Evolutionary conservation across 164 flowering plant genomes (phyloP).

Genomic region (Vitis amurensis): DNA sequence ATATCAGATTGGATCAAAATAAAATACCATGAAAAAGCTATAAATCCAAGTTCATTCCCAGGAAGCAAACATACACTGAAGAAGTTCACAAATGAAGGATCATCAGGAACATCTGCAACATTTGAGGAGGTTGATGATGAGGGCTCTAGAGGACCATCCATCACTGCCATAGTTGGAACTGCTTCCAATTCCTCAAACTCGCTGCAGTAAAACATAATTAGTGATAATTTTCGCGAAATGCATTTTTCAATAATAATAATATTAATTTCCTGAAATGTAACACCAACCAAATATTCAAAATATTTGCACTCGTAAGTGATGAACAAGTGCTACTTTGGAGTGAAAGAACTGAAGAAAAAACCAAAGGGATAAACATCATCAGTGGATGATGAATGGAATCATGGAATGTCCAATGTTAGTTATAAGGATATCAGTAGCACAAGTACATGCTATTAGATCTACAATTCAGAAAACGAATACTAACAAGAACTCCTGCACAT

Average conservation of each 20-base stretch:
- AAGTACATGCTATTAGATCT: not conserved
- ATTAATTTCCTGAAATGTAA: too few species aligned
- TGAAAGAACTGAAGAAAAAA: not conserved
- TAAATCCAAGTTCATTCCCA: not conserved
- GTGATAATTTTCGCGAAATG: not conserved
- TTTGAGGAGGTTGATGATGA: slow-evolving; percentile 49
- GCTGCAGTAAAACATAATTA: slow-evolving; percentile 32
- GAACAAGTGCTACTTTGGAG: too few species aligned
- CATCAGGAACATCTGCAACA: slow-evolving; percentile 60
- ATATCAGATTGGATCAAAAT: not conserved
- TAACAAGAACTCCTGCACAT: too few species aligned
- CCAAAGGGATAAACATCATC: not conserved
- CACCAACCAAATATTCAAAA: not conserved
- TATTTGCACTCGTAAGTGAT: not conserved
- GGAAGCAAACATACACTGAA: slow-evolving; percentile 65
- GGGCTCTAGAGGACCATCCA: slow-evolving; percentile 93
- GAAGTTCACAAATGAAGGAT: slow-evolving; percentile 77
- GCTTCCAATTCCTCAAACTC: slow-evolving; percentile 95
- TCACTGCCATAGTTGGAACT: slow-evolving; percentile 77
- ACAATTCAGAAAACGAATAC: too few species aligned
- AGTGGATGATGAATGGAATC: not conserved
- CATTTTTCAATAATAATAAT: not conserved
- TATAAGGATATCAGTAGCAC: not conserved
- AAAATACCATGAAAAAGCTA: not conserved
- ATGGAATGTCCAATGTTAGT: not conserved